These are phyloP conservation scores for Calonectria leucothoes DNA, from an alignment of 2,329 filamentous ascomycete genomes.

Conservation along the genomic window DNA sequence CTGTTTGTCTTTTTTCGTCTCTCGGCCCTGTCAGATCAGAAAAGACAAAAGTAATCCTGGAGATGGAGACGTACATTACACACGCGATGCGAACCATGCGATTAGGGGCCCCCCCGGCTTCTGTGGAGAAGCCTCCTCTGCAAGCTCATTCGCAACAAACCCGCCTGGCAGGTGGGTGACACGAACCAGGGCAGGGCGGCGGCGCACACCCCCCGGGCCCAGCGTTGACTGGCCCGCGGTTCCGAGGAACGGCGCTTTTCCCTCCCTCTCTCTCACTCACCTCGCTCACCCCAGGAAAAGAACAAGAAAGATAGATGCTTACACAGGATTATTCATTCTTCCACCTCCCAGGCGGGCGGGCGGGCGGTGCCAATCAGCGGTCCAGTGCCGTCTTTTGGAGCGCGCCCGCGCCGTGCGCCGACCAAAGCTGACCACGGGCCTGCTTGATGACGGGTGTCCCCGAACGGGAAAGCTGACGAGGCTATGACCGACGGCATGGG, in stretches of 20 bases:
- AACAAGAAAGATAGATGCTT: background rate
- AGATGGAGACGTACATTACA: background rate
- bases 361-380: background rate
- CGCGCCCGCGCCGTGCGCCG: background rate
- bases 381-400: background rate
- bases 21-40: slow-evolving; percentile 2
- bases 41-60: slow-evolving; percentile 8
- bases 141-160: slow-evolving; percentile 3
- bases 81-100: slow-evolving; percentile 11
- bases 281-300: background rate
- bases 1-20: background rate
- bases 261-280: too few species aligned
- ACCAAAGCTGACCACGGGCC: slow-evolving; percentile 1
- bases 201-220: background rate
- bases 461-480: slow-evolving; percentile 23
- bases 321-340: background rate
- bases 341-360: too few species aligned
- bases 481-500: slow-evolving; percentile 12
- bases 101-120: background rate
- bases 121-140: slow-evolving; percentile 7
- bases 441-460: slow-evolving; percentile 6
- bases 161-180: background rate
- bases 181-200: background rate
- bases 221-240: background rate
- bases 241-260: background rate